phyloP scores from a whole-genome alignment of 176 grass and related monocot genomes.

The Echinochloa phyllopogon region DNA sequence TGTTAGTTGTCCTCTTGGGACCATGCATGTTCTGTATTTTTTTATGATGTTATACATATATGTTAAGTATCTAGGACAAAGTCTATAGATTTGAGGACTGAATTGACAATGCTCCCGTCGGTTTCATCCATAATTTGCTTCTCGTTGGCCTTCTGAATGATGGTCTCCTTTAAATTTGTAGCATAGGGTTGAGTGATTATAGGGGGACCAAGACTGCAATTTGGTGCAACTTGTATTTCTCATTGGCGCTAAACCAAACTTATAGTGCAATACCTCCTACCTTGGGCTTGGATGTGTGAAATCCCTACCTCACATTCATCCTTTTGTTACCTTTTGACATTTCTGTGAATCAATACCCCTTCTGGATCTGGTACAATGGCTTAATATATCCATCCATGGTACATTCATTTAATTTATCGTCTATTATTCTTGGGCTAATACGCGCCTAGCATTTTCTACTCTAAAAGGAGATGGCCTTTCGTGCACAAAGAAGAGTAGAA shows the following conservation, averaged over 20 bases:
- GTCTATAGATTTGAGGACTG: slow-evolving; percentile 26
- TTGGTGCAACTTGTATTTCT: slow-evolving; percentile 18
- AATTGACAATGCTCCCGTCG: slow-evolving; percentile 40
- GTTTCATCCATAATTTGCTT: slow-evolving; percentile 40
- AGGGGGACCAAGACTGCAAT: slow-evolving; percentile 42
- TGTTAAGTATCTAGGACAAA: slow-evolving; percentile 36
- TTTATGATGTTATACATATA: slow-evolving; percentile 42
- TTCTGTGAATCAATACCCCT: slow-evolving; percentile 15
- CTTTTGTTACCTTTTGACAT: slow-evolving; percentile 14
- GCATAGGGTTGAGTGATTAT: slow-evolving; percentile 32
- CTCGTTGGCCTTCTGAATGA: slow-evolving; percentile 29
- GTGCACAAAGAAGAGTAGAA: neutral
- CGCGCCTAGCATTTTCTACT: neutral
- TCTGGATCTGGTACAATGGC: neutral
- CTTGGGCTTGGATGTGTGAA: slow-evolving; percentile 19
- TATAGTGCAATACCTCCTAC: slow-evolving; percentile 7
- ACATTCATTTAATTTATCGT: slow-evolving; percentile 6
- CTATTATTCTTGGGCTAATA: slow-evolving; percentile 3
- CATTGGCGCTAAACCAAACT: slow-evolving; percentile 39
- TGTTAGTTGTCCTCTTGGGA: slow-evolving; percentile 38
- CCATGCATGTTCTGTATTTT: slow-evolving; percentile 21
- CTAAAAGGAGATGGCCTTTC: slow-evolving; percentile 6
- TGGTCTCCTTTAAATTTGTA: slow-evolving; percentile 21
- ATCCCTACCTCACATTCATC: slow-evolving; percentile 1
- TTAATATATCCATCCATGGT: neutral